Conservation (phyloP, 768 basidiomycete species). For the Pleurotus pulmonarius region DNA sequence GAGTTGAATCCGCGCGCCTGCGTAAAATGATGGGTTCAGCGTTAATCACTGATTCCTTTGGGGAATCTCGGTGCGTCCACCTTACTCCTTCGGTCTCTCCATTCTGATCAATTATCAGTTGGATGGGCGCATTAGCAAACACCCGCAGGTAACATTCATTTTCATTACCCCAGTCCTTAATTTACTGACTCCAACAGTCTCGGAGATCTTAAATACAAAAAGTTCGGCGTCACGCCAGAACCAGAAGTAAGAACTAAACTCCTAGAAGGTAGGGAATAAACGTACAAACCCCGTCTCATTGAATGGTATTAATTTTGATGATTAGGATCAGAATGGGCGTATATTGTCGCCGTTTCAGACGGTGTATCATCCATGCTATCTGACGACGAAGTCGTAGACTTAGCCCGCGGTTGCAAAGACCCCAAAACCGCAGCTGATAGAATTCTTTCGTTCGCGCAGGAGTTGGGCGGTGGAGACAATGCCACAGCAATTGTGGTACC, state of each 20-base stretch:
- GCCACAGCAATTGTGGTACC: slow-evolving; percentile 89
- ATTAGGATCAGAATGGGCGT: slow-evolving; percentile 80
- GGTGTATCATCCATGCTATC: slow-evolving; percentile 89
- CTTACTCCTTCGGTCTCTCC: neutral
- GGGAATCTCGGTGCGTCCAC: slow-evolving; percentile 70
- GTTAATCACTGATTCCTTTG: slow-evolving; percentile 90
- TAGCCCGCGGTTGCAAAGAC: slow-evolving; percentile 65
- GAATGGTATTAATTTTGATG: neutral
- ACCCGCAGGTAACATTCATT: slow-evolving; percentile 66
- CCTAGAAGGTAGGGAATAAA: slow-evolving; percentile 54
- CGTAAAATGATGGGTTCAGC: slow-evolving; percentile 88
- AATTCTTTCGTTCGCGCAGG: slow-evolving; percentile 84
- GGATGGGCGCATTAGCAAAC: slow-evolving; percentile 94
- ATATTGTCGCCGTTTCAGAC: slow-evolving; percentile 87
- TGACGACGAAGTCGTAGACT: slow-evolving; percentile 92
- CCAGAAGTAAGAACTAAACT: slow-evolving; percentile 80
- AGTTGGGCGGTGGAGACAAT: slow-evolving; percentile 87
- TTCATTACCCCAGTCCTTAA: neutral
- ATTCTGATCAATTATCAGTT: slow-evolving; percentile 37
- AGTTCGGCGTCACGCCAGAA: slow-evolving; percentile 89
- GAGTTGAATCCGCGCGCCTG: slow-evolving; percentile 79
- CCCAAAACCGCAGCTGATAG: slow-evolving; percentile 80
- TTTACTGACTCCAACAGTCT: slow-evolving; percentile 43
- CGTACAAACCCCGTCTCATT: neutral
- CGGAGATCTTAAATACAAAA: slow-evolving; percentile 87